Evolutionary conservation across 176 grass and related monocot genomes (phyloP).

Genomic region (Avena atlantica): DNA sequence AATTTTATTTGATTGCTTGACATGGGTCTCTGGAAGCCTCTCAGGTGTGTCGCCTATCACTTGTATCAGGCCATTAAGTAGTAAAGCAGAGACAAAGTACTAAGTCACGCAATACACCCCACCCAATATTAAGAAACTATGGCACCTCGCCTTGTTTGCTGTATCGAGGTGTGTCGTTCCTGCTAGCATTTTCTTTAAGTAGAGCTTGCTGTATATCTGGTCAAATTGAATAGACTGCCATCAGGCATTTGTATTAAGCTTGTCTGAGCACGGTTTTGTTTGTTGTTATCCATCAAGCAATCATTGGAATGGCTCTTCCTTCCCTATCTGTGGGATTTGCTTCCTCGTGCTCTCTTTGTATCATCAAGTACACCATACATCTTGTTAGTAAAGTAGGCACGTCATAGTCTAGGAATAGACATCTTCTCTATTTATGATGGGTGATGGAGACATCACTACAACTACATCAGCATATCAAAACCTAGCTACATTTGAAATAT

Average conservation of each 20-base stretch:
- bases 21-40: conserved; percentile 4
- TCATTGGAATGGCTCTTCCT: not conserved
- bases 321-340: not conserved
- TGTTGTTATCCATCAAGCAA: not conserved
- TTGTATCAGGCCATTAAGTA: conserved; percentile 9
- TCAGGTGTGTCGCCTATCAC: not conserved
- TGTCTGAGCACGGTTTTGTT: not conserved
- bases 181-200: not conserved
- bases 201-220: conserved; percentile 7
- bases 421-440: not conserved
- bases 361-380: not conserved
- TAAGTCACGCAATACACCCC: conserved; percentile 21
- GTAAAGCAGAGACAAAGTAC: conserved; percentile 8
- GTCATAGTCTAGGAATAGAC: not conserved
- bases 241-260: not conserved
- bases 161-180: not conserved
- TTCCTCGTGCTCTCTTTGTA: not conserved
- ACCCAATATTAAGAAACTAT: not conserved
- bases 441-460: not conserved
- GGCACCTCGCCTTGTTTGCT: not conserved
- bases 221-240: conserved; percentile 30
- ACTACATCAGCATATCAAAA: not conserved
- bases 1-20: conserved; percentile 22
- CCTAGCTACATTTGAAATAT: not conserved
- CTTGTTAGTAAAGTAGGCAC: not conserved